Evolutionary conservation across 2,329 filamentous ascomycete genomes (phyloP).

Genomic region (Xylaria sp.): DNA sequence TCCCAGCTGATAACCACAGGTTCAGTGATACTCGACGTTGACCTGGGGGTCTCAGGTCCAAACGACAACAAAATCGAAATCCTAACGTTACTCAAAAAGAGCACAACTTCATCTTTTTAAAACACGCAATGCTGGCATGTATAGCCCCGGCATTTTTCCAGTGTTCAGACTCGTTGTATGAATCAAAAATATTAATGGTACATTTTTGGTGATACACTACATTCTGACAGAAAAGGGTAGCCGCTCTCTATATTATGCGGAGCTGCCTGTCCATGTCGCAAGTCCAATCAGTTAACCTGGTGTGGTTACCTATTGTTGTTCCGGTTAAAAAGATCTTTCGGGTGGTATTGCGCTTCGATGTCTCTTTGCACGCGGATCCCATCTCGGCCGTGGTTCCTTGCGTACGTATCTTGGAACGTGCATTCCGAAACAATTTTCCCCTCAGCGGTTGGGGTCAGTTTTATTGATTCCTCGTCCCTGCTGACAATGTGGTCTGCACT

Average conservation of each 20-base stretch:
- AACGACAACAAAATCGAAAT: not conserved
- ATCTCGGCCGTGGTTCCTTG: not conserved
- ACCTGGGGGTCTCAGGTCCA: not conserved
- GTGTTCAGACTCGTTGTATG: not conserved
- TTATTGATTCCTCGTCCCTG: conserved; percentile 18
- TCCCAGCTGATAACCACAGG: not conserved
- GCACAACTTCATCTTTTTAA: not conserved
- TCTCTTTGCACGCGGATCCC: conserved; percentile 33
- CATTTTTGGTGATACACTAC: not conserved
- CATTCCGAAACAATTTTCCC: conserved; percentile 28
- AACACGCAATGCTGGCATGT: not conserved
- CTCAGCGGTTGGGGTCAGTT: conserved; percentile 14
- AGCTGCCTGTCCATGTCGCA: not conserved
- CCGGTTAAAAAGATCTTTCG: not conserved
- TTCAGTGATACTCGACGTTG: no score
- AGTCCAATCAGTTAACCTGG: not conserved
- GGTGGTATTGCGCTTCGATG: conserved; percentile 34
- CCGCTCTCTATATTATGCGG: not conserved
- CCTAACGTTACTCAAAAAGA: not conserved
- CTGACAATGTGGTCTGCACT: conserved; percentile 27
- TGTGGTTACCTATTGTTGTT: not conserved
- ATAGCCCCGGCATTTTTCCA: not conserved
- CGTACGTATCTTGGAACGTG: conserved; percentile 6
- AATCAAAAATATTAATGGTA: not conserved
- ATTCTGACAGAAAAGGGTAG: not conserved